Percentiles rank a stretch among this genome's conserved stretches.
phyloP scores from a whole-genome alignment of 2,329 filamentous ascomycete genomes.

The Leptographium procerum region DNA sequence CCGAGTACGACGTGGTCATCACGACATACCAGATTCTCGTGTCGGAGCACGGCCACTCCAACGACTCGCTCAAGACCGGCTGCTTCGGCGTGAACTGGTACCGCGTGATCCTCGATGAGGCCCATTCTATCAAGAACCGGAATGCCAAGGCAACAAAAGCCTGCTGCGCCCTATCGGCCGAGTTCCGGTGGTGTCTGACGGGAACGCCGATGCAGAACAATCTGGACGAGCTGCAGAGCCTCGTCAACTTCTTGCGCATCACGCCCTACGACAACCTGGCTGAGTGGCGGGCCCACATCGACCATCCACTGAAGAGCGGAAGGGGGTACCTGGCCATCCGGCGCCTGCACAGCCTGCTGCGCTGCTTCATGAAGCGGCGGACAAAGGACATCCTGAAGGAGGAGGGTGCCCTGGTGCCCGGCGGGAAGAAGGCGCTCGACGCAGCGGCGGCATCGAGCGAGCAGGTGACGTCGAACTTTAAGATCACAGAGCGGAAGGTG shows the following conservation, averaged over 20 bases:
- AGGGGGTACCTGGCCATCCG: constrained; percentile 81
- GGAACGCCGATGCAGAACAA: constrained; percentile 99
- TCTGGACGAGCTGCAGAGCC: constrained; percentile 85
- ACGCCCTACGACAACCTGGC: constrained; percentile 78
- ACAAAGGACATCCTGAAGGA: constrained; percentile 95
- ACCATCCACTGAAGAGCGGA: constrained; percentile 77
- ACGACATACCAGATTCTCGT: constrained; percentile 95
- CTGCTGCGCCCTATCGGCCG: constrained; percentile 70
- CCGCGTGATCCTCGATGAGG: constrained; percentile 88
- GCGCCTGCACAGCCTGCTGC: constrained; percentile 71
- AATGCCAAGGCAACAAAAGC: constrained; percentile 93
- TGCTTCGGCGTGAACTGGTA: constrained; percentile 94
- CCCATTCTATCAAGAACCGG: constrained; percentile 96
- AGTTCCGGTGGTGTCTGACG: constrained; percentile 92
- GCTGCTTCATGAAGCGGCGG: constrained; percentile 96
- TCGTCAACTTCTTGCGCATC: constrained; percentile 87
- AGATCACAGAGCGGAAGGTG: constrained; percentile 84
- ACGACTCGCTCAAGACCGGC: constrained; percentile 58
- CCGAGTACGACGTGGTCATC: constrained; percentile 85
- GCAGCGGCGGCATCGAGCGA: constrained; percentile 22
- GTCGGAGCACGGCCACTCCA: constrained; percentile 70
- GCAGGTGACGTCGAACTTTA: constrained; percentile 47
- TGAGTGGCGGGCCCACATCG: constrained; percentile 87
- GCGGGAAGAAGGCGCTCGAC: constrained; percentile 45
- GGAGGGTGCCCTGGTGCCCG: constrained; percentile 68